Conservation (phyloP, 495 filamentous ascomycete species). For the Aspergillus heteromorphus region DNA sequence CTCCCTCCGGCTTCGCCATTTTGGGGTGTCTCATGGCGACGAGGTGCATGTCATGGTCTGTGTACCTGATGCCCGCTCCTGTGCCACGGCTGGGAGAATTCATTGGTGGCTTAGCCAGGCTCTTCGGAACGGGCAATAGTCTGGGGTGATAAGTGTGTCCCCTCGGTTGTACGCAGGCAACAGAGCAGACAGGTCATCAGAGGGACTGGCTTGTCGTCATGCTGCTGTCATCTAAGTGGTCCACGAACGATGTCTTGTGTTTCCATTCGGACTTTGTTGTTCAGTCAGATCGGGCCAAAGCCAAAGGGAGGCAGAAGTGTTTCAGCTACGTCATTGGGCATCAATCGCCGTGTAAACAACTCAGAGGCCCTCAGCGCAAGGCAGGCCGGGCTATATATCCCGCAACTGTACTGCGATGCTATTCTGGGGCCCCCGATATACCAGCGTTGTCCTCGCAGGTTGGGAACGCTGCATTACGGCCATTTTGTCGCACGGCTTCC, state of each 20-base stretch:
- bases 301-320: conserved; percentile 1
- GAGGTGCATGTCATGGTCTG: neutral
- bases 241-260: conserved; percentile 1
- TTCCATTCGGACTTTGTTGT: neutral
- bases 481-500: neutral
- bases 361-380: conserved; percentile 9
- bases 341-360: conserved; percentile 9
- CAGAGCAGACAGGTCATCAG: conserved; percentile 3
- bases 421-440: neutral
- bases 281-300: conserved; percentile 1
- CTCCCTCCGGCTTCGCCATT: neutral
- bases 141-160: neutral
- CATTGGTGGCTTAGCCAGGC: conserved; percentile 9
- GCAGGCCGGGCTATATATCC: conserved; percentile 3
- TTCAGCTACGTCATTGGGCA: conserved; percentile 23
- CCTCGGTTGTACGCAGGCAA: conserved; percentile 3
- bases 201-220: neutral
- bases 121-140: neutral
- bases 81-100: neutral
- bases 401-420: neutral
- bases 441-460: neutral
- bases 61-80: neutral
- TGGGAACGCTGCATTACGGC: neutral
- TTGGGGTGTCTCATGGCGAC: too few species aligned
- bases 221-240: conserved; percentile 6